A percentile compares a stretch with the other conserved stretches of the same genome.
phyloP scores from a whole-genome alignment of 306 rosid genomes.

The Casuarina equisetifolia region DNA sequence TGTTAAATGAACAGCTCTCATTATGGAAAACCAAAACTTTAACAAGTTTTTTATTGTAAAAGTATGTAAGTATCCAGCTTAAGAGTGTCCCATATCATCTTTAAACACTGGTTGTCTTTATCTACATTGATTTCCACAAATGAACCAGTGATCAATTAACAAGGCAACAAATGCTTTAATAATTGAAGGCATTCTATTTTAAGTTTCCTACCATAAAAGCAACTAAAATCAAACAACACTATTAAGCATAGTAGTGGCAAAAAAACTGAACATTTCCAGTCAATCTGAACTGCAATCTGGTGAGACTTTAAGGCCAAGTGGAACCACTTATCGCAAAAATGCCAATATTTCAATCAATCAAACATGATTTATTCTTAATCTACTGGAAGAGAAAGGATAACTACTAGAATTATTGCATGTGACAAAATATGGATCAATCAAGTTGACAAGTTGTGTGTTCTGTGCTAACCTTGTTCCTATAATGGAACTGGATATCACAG shows the following conservation, averaged over 20 bases:
- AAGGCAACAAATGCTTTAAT: not conserved
- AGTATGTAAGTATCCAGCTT: not conserved
- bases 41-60: not conserved
- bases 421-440: conserved; percentile 1
- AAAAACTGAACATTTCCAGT: not conserved
- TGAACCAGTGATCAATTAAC: not conserved
- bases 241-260: not conserved
- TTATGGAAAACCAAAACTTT: not conserved
- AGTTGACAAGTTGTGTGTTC: not conserved
- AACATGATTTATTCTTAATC: not conserved
- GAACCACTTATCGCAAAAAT: too few relatives aligned
- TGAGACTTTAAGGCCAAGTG: not conserved
- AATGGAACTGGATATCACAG: conserved; percentile 85
- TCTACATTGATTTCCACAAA: not conserved
- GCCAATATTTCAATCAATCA: not conserved
- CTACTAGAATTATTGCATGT: not conserved
- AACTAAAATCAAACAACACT: not conserved
- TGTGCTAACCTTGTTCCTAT: conserved; percentile 82
- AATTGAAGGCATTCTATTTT: not conserved
- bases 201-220: not conserved
- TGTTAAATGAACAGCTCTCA: not conserved
- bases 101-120: not conserved
- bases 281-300: not conserved
- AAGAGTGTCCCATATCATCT: not conserved
- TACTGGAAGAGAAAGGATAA: not conserved